These are phyloP conservation scores for Penicillium sp. DNA, from an alignment of 2,329 filamentous ascomycete genomes.

Conservation along the genomic window DNA sequence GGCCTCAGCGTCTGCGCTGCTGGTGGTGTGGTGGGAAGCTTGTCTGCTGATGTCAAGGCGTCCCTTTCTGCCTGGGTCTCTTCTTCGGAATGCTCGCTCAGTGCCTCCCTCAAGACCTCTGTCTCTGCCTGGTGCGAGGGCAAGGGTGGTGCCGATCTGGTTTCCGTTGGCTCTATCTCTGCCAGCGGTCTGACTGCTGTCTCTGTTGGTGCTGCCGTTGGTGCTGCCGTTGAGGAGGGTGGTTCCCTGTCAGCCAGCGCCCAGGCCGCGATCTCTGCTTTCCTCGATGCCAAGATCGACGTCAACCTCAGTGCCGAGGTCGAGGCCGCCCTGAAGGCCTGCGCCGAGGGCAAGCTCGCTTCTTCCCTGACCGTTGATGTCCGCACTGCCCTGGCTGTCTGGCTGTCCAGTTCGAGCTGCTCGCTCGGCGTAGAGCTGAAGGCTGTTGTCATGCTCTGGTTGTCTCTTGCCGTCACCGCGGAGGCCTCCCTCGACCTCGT, in stretches of 20 bases:
- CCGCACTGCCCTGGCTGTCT: constrained; percentile 32
- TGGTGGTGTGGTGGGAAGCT: constrained; percentile 32
- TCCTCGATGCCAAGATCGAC: constrained; percentile 32
- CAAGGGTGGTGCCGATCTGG: constrained; percentile 26
- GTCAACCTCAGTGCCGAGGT: constrained; percentile 29
- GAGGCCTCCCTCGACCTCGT: constrained; percentile 30
- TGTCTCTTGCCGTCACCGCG: constrained; percentile 31
- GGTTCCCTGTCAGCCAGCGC: constrained; percentile 30
- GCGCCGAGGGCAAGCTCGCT: constrained; percentile 31
- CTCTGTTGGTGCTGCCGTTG: constrained; percentile 35
- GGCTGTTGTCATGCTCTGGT: constrained; percentile 37
- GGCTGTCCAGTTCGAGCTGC: constrained; percentile 34
- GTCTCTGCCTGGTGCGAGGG: constrained; percentile 36
- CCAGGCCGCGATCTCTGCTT: constrained; percentile 32
- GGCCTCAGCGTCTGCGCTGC: constrained; percentile 35
- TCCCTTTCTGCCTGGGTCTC: constrained; percentile 33
- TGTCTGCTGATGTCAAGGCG: constrained; percentile 34
- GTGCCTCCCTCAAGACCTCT: constrained; percentile 28
- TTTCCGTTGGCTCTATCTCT: constrained; percentile 29
- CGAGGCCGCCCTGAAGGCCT: constrained; percentile 28
- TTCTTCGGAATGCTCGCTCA: constrained; percentile 28
- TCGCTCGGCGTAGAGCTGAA: constrained; percentile 37
- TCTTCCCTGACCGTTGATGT: constrained; percentile 26
- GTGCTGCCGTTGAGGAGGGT: constrained; percentile 28
- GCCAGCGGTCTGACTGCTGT: constrained; percentile 29